Evolutionary conservation across 495 filamentous ascomycete genomes (phyloP), one percentile per base, ranked within the genome.

Genomic region (Aspergillus haitiensis): DNA sequence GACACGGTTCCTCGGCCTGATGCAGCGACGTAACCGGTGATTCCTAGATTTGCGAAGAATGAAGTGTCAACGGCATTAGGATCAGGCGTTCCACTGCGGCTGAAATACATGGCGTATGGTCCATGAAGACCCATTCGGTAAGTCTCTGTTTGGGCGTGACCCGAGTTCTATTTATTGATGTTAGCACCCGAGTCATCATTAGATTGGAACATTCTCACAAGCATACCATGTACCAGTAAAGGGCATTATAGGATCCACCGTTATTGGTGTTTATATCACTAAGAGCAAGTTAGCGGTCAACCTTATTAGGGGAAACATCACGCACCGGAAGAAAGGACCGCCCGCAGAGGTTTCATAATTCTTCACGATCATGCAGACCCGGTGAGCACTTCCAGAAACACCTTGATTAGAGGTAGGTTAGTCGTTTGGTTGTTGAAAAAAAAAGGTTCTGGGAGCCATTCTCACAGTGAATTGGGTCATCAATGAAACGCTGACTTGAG

Each of bases 251-350:
- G 6, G 64, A 70, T 27, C 79, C 81, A 11, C 78, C 84, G 56
- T 86, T 84, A 73, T 88, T 88, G 51, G 76, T 68, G 64, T 88
- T 78, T 72, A 88, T 88, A 59, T 88, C 86, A 2, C 86, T 78
- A 70, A 78, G 80, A 9, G 31, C 8, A 39, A 70, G 5, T 47
- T 36, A 70, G 60, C 45, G 7, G 16, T 21, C n/a, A 10, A 42
- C 13, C n/a, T 16, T 39, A n/a, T 6, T 0, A n/a, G 3, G 1
- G 6, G 0, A 11, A 12, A 15, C 0, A 39, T 8, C 1, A 5
- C 63, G 57, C 58, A 74, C 71, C 71, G 67, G 45, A 63, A 59
- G 78, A 87, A 88, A 59, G 79, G 77, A 1, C 79, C 79, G 15
- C 78, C 79, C 7, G 77, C 75, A 3, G 77, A 77, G 39, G 71